Evolutionary conservation across 164 flowering plant species (phyloP).

Genomic region (Dillenia suffruticosa): DNA sequence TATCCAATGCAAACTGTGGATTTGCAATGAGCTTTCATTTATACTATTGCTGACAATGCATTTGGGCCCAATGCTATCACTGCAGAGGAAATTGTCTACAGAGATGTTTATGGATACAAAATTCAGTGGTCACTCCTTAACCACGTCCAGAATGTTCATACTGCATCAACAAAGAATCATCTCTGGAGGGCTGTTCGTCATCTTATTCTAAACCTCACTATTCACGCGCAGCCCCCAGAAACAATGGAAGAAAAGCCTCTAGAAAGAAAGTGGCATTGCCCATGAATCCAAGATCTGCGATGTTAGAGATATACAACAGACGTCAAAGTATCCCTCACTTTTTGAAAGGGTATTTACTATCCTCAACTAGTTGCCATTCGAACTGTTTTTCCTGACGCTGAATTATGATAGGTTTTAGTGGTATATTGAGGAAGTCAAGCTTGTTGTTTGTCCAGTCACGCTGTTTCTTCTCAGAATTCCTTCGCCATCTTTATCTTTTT

Average conservation of each 20-base stretch:
- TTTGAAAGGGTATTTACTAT: constrained; percentile 48
- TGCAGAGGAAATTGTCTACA: constrained; percentile 56
- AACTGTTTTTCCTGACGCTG: background rate
- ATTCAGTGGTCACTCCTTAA: constrained; percentile 17
- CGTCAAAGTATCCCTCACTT: constrained; percentile 25
- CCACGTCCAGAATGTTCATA: constrained; percentile 22
- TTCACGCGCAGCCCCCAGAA: constrained; percentile 15
- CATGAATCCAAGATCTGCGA: constrained; percentile 33
- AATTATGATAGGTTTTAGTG: background rate
- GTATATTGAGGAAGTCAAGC: too few species aligned
- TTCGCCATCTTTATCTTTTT: background rate
- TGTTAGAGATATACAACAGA: constrained; percentile 16
- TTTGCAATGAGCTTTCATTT: background rate
- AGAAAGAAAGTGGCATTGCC: constrained; percentile 13
- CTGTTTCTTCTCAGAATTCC: background rate
- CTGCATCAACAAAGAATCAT: constrained; percentile 10
- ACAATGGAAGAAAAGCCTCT: constrained; percentile 16
- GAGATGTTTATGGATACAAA: constrained; percentile 35
- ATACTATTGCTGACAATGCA: background rate
- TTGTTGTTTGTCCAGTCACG: too few species aligned
- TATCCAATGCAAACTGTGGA: too few species aligned
- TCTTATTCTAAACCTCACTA: constrained; percentile 19
- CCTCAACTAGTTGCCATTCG: background rate
- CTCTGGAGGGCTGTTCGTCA: constrained; percentile 18
- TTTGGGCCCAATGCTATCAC: constrained; percentile 8